Base-by-base conservation (phyloP, 352 stramenopile genomes). In the Pythium chondricola region DNA sequence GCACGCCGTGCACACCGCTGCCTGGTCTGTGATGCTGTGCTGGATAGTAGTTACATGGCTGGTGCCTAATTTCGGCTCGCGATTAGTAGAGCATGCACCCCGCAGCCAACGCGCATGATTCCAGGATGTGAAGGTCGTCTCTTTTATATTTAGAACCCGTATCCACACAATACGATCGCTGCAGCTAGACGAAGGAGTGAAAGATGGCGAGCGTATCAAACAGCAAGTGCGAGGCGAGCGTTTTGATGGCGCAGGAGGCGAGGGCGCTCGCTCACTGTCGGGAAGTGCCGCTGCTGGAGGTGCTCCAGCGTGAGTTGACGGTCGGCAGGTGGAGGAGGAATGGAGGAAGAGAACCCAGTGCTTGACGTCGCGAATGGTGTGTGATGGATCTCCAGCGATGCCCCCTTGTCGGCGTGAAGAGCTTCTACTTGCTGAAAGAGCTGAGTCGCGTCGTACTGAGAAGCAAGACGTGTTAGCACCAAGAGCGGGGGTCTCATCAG, bases 361-460 rank as follows among this genome's bases (percentile, higher is more conserved):
- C n/a, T n/a, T n/a, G n/a, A n/a, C n/a, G n/a, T 42, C 9, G 25
- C 30, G n/a, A 43, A 51, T 8, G 30, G 31, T 7, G 30, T 33
- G 20, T 21, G 31, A 11, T 33, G 2, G 18, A 27, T 11, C 25
- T 27, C 26, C 18, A 27, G 38, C 8, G 35, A 24, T 6, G 20
- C 26, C 9, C 39, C 5, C 16, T 59, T 31, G 31, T 20, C 50
- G 0, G 30, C 45, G 24, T 57, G 43, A 6, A 61, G 44, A 4
- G 29, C 16, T 30, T 66, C 58, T 3, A 66, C 52, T 4, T 52
- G 36, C 25, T 66, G 50, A 17, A 66, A 66, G 14, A 66, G 39
- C 37, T 66, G 58, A 0, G 46, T 66, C 8, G 58, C 58, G 18
- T 66, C 58, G 29, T 66, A 61, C 52, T 66, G 22, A 16, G 30